phyloP scores from a whole-genome alignment of 768 basidiomycete species.

The Amanita exitialis region DNA sequence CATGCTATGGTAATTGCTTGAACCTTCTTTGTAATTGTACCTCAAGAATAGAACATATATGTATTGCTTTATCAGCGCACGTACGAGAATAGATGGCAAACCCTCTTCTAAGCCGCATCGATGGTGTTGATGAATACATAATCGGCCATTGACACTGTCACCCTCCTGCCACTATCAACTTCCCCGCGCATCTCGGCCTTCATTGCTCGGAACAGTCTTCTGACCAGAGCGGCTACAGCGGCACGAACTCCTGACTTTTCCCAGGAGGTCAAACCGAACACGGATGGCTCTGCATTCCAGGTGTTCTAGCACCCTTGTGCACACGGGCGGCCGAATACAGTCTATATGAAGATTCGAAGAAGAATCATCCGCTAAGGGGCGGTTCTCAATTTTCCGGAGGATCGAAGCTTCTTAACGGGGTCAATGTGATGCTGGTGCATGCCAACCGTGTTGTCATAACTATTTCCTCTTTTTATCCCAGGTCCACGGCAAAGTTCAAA shows the following conservation, averaged over 20 bases:
- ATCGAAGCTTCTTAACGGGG: conserved; percentile 2
- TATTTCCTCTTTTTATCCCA: conserved; percentile 1
- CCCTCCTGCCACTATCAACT: not conserved
- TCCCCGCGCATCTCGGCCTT: conserved; percentile 8
- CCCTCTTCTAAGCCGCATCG: not conserved
- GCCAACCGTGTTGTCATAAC: conserved; percentile 5
- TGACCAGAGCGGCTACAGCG: conserved; percentile 8
- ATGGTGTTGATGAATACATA: not conserved
- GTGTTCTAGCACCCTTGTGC: not conserved
- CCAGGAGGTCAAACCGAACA: conserved; percentile 1
- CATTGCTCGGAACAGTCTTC: conserved; percentile 7
- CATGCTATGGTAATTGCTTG: conserved; percentile 1
- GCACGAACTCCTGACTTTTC: conserved; percentile 3
- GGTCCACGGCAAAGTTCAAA: not conserved
- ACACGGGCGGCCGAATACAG: not conserved
- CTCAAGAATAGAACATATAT: not conserved
- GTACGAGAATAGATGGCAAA: not conserved
- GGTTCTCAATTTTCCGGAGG: conserved; percentile 5
- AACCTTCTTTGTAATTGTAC: not conserved
- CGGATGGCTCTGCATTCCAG: not conserved
- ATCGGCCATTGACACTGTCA: not conserved
- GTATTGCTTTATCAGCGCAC: conserved; percentile 1
- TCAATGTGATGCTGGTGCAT: not conserved
- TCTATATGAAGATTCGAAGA: conserved; percentile 3
- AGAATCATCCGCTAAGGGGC: not conserved